Evolutionary conservation across 176 grass and related monocot species (phyloP).

Genomic region (Paspalum vaginatum): DNA sequence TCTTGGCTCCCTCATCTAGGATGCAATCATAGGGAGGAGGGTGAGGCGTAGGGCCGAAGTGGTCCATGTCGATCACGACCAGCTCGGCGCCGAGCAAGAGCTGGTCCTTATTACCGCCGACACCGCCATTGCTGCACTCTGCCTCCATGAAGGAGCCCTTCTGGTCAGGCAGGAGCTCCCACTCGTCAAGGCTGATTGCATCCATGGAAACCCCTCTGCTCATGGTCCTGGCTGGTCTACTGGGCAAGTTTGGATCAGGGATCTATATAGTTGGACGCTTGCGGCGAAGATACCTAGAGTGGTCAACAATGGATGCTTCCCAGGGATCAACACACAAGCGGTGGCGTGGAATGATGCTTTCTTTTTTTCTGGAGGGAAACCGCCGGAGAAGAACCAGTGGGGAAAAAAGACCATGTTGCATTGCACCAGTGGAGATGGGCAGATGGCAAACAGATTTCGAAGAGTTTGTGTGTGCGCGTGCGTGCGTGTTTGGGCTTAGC

Average conservation of each 20-base stretch:
- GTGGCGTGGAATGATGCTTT: conserved; percentile 45
- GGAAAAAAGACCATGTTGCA: conserved; percentile 25
- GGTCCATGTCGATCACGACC: conserved; percentile 66
- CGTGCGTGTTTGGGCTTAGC: conserved; percentile 12
- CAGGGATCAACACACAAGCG: conserved; percentile 24
- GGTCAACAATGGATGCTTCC: conserved; percentile 41
- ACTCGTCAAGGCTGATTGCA: conserved; percentile 70
- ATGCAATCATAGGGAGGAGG: conserved; percentile 27
- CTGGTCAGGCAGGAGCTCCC: conserved; percentile 80
- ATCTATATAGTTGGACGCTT: conserved; percentile 33
- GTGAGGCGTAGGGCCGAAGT: conserved; percentile 52
- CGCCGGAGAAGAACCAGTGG: not conserved
- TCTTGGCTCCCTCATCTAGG: conserved; percentile 11
- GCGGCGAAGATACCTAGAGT: conserved; percentile 21
- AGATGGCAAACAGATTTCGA: conserved; percentile 30
- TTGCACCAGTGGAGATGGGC: not conserved
- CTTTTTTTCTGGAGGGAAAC: conserved; percentile 35
- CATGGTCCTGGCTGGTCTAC: not conserved
- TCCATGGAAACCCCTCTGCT: conserved; percentile 46
- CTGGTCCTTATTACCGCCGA: conserved; percentile 41
- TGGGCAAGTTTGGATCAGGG: not conserved
- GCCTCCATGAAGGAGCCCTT: conserved; percentile 46
- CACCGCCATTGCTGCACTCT: conserved; percentile 11
- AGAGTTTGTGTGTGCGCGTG: conserved; percentile 2
- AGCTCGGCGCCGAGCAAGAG: conserved; percentile 32